These are phyloP conservation scores for Macrophomina phaseolina DNA, from an alignment of 2,329 filamentous ascomycete genomes.

Conservation along the genomic window DNA sequence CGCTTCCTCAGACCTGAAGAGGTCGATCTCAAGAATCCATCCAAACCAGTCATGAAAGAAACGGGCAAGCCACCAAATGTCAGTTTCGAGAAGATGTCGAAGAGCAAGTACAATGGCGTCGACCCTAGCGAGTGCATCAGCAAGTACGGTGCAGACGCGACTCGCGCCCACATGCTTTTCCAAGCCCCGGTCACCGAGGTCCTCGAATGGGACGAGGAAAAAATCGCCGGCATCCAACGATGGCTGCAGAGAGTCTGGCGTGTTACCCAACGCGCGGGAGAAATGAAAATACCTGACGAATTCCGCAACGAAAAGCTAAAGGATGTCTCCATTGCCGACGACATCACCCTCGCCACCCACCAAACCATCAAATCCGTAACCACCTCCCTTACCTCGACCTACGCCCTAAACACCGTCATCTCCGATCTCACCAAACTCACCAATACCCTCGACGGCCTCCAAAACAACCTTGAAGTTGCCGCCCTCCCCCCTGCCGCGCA, in stretches of 20 bases:
- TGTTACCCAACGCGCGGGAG: neutral
- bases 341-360: conserved; percentile 71
- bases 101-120: conserved; percentile 91
- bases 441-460: conserved; percentile 58
- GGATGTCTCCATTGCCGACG: conserved; percentile 44
- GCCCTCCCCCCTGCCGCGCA: conserved; percentile 40
- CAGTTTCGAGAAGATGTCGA: conserved; percentile 91
- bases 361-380: conserved; percentile 71
- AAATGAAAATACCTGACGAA: neutral
- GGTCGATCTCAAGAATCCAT: conserved; percentile 66
- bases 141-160: conserved; percentile 81
- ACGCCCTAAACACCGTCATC: conserved; percentile 81
- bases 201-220: conserved; percentile 84
- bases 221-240: conserved; percentile 79
- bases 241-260: conserved; percentile 76
- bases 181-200: conserved; percentile 84
- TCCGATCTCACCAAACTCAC: conserved; percentile 84
- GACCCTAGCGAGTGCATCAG: conserved; percentile 76
- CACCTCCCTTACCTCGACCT: conserved; percentile 70
- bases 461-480: conserved; percentile 34
- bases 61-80: conserved; percentile 65
- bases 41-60: conserved; percentile 65
- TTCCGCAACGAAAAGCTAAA: conserved; percentile 31
- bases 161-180: conserved; percentile 86
- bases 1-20: conserved; percentile 79